A percentile compares a stretch with the other conserved stretches of the same genome.
phyloP scores from a whole-genome alignment of 345 rosid genomes.

The Citrus medica region DNA sequence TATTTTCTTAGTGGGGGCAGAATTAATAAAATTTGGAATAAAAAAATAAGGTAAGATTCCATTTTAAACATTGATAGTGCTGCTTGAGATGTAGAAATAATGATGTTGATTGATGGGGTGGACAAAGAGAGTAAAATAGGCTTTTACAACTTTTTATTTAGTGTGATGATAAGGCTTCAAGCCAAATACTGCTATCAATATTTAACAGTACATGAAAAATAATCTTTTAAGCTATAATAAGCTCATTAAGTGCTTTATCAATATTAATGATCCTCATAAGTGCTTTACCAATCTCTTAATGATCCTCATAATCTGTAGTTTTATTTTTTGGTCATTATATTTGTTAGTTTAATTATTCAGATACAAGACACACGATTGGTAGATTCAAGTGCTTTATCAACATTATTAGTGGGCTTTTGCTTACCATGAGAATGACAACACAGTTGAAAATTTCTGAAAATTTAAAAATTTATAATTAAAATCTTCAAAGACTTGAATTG shows the following conservation, averaged over 20 bases:
- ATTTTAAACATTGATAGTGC: slow-evolving; percentile 13
- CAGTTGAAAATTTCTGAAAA: background rate
- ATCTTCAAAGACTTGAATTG: background rate
- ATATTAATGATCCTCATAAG: too few relatives aligned
- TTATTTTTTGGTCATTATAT: slow-evolving; percentile 8
- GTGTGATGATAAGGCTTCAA: slow-evolving; percentile 6
- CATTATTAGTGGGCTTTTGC: background rate
- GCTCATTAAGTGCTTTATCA: background rate
- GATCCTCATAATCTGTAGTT: background rate
- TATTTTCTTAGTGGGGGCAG: slow-evolving; percentile 20
- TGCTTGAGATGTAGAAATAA: slow-evolving; percentile 19
- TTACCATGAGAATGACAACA: slow-evolving; percentile 7
- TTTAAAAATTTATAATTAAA: background rate
- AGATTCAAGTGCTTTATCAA: background rate
- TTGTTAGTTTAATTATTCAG: background rate
- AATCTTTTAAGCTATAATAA: background rate
- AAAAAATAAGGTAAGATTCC: slow-evolving; percentile 19
- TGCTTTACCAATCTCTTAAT: background rate
- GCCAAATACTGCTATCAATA: background rate
- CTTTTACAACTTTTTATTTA: slow-evolving; percentile 1
- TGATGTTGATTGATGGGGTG: slow-evolving; percentile 36
- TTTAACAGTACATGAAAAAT: slow-evolving; percentile 2
- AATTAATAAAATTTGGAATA: background rate
- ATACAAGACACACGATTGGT: slow-evolving; percentile 13
- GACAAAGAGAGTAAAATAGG: background rate